Evolutionary conservation across 305 asterid species (phyloP), one percentile per base, ranked within the genome.

Genomic region (Striga hermonthica): DNA sequence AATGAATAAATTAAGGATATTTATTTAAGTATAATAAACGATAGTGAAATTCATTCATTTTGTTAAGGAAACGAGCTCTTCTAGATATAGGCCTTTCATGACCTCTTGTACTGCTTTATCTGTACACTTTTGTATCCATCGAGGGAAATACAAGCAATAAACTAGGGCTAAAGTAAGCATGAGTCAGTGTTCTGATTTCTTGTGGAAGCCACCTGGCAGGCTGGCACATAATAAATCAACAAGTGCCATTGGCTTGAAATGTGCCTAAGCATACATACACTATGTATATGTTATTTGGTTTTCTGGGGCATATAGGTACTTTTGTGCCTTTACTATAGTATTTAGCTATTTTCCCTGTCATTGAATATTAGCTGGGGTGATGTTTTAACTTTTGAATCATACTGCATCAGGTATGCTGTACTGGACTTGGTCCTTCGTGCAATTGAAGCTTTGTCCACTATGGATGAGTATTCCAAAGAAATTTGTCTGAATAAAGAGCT

Each of bases 361-460:
- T 22, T 22, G 31, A 22, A 22, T 22, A 22, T 22, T 69, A 70
- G 49, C 62, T 62, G 62, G 56, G 55, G 22, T 63, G 58, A 64
- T 64, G 44, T 63, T 68, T 36, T 64, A 64, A 60, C 68, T n/a
- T 22, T 64, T 60, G 37, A 22, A 65, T 61, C 65, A 54, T 66
- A 55, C 60, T 74, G 71, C 63, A 67, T 76, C 87, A 93, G 99
- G 87, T 84, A 78, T 70, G 28, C 77, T 11, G 80, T 85, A 81
- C 75, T 88, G 57, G 96, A 90, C 75, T 74, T 78, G 77, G 78
- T 90, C 74, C 88, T 94, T 76, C 88, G 86, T 55, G 74, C 95
- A 57, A 66, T 90, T 78, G 96, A 88, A 82, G 93, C 90, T 65
- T 81, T 94, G 70, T 86, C 96, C 31, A 79, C 73, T 40, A 70